Evolutionary conservation across 2,329 filamentous ascomycete genomes (phyloP).

Genomic region (Hyphodiscus sp.): DNA sequence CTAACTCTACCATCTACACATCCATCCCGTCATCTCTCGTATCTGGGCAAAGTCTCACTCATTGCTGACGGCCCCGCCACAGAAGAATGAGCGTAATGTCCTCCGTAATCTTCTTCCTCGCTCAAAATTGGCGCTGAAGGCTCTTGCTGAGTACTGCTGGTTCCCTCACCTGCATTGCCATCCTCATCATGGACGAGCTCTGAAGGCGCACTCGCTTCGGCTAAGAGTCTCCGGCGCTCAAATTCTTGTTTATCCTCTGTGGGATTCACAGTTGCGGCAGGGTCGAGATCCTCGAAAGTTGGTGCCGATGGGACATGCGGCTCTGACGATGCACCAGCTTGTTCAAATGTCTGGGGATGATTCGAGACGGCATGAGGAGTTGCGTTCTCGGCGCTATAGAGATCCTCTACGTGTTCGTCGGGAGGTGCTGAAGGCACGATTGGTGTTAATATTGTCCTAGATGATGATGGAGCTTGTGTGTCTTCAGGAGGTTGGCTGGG

Average conservation of each 20-base stretch:
- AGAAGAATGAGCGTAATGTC: conserved; percentile 15
- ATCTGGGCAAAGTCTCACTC: conserved; percentile 26
- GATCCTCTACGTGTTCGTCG: conserved; percentile 39
- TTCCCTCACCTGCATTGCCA: conserved; percentile 28
- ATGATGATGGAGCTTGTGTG: conserved; percentile 38
- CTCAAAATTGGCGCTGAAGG: conserved; percentile 54
- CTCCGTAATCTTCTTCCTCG: conserved; percentile 47
- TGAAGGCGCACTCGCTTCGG: conserved; percentile 46
- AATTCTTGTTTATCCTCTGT: conserved; percentile 67
- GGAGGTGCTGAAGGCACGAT: conserved; percentile 36
- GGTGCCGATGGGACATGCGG: conserved; percentile 16
- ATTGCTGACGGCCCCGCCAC: conserved; percentile 3
- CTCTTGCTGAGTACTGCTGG: conserved; percentile 25
- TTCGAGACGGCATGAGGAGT: conserved; percentile 20
- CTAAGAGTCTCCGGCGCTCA: conserved; percentile 47
- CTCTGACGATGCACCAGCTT: neutral
- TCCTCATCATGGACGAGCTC: conserved; percentile 44
- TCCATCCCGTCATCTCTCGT: conserved; percentile 22
- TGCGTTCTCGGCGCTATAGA: conserved; percentile 43
- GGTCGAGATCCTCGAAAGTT: conserved; percentile 19
- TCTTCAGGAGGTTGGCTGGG: conserved; percentile 67
- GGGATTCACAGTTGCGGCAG: conserved; percentile 17
- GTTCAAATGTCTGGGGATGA: conserved; percentile 9
- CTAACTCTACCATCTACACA: no score
- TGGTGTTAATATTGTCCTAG: conserved; percentile 29